Conservation (phyloP, 441 rosid genomes). For the Populus tomentosa region DNA sequence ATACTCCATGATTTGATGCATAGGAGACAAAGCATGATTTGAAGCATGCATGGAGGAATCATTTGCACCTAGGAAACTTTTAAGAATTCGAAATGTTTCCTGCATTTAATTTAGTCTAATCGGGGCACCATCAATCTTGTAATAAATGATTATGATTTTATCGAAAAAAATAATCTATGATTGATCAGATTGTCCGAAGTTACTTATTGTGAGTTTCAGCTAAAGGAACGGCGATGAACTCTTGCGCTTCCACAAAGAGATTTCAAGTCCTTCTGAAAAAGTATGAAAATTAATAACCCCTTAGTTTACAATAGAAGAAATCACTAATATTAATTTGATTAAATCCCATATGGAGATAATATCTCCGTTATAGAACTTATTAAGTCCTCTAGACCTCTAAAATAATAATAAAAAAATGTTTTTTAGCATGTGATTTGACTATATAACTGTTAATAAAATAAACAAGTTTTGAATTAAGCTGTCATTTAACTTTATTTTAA, state of each 20-base stretch:
- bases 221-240: too few species aligned
- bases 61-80: not conserved
- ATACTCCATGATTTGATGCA: not conserved
- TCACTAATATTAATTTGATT: too few species aligned
- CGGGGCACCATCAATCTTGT: not conserved
- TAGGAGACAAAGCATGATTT: not conserved
- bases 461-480: not conserved
- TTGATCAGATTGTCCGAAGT: not conserved
- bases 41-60: not conserved
- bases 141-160: not conserved
- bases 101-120: not conserved
- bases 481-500: not conserved
- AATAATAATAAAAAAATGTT: too few species aligned
- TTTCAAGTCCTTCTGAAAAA: too few species aligned
- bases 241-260: too few species aligned
- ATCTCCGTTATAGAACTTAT: too few species aligned
- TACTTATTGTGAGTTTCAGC: not conserved
- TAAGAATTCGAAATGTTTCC: not conserved
- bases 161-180: not conserved
- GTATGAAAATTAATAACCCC: too few species aligned
- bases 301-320: too few species aligned
- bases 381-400: too few species aligned
- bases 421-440: too few species aligned
- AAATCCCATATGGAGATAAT: too few species aligned
- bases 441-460: too few species aligned